Conservation (phyloP, 192 early-diverging fungal species). For the Mortierella hygrophila region DNA sequence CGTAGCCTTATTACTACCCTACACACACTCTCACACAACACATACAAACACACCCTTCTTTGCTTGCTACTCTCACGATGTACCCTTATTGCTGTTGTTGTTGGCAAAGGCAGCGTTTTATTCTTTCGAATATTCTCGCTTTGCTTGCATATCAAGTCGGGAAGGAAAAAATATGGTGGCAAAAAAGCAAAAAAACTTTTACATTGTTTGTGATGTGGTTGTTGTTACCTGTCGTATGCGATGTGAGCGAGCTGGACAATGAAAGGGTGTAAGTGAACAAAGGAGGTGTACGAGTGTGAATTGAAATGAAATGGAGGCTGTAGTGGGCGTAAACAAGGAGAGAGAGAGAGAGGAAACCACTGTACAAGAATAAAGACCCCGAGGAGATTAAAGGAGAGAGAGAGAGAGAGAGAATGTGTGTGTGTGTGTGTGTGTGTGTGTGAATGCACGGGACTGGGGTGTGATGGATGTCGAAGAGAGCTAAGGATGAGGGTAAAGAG, state of each 20-base stretch:
- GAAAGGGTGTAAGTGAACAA: background rate
- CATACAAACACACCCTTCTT: too few species aligned
- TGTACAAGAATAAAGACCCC: background rate
- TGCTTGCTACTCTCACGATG: background rate
- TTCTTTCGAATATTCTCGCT: background rate
- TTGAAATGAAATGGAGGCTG: background rate
- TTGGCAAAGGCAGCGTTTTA: background rate
- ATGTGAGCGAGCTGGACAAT: background rate
- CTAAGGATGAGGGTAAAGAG: background rate
- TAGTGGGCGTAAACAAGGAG: constrained; percentile 10
- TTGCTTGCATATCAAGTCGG: background rate
- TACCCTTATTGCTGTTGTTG: background rate
- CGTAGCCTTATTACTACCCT: background rate
- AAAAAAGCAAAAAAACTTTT: background rate
- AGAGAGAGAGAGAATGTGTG: background rate
- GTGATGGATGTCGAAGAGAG: background rate
- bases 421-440: background rate
- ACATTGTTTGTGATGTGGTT: background rate
- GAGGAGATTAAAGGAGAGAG: background rate
- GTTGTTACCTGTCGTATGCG: background rate
- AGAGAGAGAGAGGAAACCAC: too few species aligned
- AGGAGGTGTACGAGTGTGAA: background rate
- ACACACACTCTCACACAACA: background rate
- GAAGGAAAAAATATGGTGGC: background rate
- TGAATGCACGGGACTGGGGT: background rate